Evolutionary conservation across 2,329 filamentous ascomycete genomes (phyloP), one percentile per base, ranked within the genome.

Genomic region (Colletotrichum cuscutae): DNA sequence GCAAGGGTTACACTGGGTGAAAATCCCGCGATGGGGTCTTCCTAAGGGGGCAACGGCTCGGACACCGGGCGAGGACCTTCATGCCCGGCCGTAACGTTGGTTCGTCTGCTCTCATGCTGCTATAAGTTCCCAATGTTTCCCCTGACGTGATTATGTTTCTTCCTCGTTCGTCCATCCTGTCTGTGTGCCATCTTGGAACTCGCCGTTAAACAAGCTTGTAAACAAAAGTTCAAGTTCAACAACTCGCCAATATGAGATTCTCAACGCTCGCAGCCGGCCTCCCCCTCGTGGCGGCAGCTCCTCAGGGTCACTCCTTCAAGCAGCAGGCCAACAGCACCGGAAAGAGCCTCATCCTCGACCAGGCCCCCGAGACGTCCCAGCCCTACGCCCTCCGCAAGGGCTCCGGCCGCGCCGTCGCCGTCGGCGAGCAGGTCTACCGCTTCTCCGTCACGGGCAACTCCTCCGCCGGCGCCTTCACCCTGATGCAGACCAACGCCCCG

Each of bases 401-500:
- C 8, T 54, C 59, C 4, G 70, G 70, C 30, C 65, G 59, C 46
- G 65, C 65, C 26, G 65, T 72, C 56, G 46, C 46, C 5, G 70
- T 68, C 12, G 70, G 70, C 32, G 56, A 35, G 26, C 65, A 69
- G 32, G 30, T 71, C 52, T 71, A 71, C 42, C 69, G 69, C 69
- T 72, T 85, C 76, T 79, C 81, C 4, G 84, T 86, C 2, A 86
- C 85, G 1, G 84, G 84, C 3, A 81, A 82, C 35, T 85, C 84
- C 1, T 86, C 84, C 1, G 83, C 79, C 67, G 78, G 82, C 75
- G 84, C 84, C 6, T 86, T 86, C 65, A 84, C 82, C 9, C 76
- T 86, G 59, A 82, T 86, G 77, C 81, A 81, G 69, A 86, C 85
- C 58, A 84, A 84, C 68, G 79, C 83, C 1, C 82, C 83, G 1